Base-by-base conservation (phyloP, 768 basidiomycete genomes). In the Naganishia vishniacii region DNA sequence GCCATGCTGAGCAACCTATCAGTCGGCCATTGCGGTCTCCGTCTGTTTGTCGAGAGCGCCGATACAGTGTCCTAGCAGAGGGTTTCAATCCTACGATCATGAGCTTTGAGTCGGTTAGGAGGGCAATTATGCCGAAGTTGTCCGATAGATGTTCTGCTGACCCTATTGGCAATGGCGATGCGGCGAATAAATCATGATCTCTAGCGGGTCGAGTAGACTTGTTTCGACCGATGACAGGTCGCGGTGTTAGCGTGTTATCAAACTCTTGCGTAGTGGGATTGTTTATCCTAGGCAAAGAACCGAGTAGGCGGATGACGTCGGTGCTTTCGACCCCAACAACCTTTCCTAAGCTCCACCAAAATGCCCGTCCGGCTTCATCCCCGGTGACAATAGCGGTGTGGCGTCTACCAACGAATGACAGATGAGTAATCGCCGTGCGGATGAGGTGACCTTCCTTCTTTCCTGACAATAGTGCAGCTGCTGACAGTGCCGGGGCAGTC, bases 11-110 rank as follows among this genome's bases (percentile, higher is more conserved):
- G 28, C 67, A 68, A 1, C 75, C 77, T 1, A 59, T 62, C 28
- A 45, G 18, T 3, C 67, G 68, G 9, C 65, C 69, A 9, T 26
- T 18, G 6, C 65, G 53, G 1, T 69, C 71, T 4, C 71, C 69
- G 12, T 65, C 65, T 3, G 56, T 64, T 29, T 64, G 68, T 42
- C 77, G 51, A 53, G 77, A 64, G 29, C 69, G 71, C 18, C 79
- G 69, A 63, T 71, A 87, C 91, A 92, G 97, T 0, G 93, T 99
- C 72, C 88, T 85, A 8, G 95, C 89, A 0, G 84, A 83, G 2
- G 95, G 95, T 70, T 90, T 92, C 66, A 99, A 75, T 5, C 92
- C 92, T 11, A 98, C 91, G 37, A 98, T 83, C 13, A 99, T 88
- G 3, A 98, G 80, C 73, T 99, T 99, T 25, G 86, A 83, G 0